These are phyloP conservation scores for Paramyrothecium sp. DNA, from an alignment of 2,329 filamentous ascomycete species.

Conservation along the genomic window DNA sequence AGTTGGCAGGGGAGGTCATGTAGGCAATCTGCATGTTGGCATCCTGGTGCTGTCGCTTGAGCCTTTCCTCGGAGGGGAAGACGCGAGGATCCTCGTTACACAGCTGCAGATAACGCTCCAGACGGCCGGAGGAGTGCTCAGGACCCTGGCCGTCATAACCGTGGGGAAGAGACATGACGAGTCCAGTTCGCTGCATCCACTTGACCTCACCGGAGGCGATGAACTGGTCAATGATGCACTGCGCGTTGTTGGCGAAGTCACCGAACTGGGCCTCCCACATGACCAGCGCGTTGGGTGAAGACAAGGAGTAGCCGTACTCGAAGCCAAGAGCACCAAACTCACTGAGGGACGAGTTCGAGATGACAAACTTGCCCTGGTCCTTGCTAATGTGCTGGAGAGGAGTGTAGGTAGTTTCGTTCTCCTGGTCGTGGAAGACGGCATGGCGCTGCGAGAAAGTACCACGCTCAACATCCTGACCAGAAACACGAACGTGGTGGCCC, in stretches of 20 bases:
- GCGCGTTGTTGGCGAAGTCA: slow-evolving; percentile 99
- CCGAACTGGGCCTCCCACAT: slow-evolving; percentile 99
- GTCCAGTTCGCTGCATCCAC: slow-evolving; percentile 96
- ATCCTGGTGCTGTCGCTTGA: slow-evolving; percentile 97
- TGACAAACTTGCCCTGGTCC: slow-evolving; percentile 93
- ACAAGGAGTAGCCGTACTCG: slow-evolving; percentile 97
- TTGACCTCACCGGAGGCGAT: slow-evolving; percentile 96
- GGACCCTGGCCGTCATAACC: slow-evolving; percentile 98
- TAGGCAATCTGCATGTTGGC: slow-evolving; percentile 99
- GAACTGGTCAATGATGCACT: slow-evolving; percentile 99
- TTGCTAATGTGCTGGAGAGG: slow-evolving; percentile 86
- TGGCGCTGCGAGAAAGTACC: slow-evolving; percentile 99
- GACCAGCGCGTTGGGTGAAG: slow-evolving; percentile 92
- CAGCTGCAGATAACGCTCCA: slow-evolving; percentile 96
- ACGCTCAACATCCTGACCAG: slow-evolving; percentile 98
- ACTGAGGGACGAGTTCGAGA: slow-evolving; percentile 88
- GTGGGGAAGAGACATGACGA: slow-evolving; percentile 94
- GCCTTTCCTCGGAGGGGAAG: slow-evolving; percentile 84
- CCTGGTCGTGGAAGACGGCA: slow-evolving; percentile 95
- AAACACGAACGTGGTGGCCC: slow-evolving; percentile 95
- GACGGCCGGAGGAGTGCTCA: slow-evolving; percentile 94
- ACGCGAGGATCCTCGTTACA: slow-evolving; percentile 96
- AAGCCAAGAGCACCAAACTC: slow-evolving; percentile 80
- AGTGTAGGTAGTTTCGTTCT: slow-evolving; percentile 88
- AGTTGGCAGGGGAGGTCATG: slow-evolving; percentile 93